Base-by-base conservation (phyloP, 139 green algal genomes). In the Penium margaritaceum region DNA sequence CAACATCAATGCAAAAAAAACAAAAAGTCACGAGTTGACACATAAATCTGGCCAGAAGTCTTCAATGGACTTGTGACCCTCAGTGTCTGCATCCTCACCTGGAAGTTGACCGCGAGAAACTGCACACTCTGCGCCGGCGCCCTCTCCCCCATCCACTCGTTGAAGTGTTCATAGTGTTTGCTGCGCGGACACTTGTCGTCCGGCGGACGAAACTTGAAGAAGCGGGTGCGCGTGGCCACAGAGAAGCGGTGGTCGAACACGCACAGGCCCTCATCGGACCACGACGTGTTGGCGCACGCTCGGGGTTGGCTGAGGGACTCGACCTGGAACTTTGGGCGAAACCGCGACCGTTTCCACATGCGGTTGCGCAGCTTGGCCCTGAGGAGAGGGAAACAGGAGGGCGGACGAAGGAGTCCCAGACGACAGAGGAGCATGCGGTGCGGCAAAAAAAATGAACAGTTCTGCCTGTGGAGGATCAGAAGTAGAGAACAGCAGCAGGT, bases 91-190 rank as follows among this genome's bases (percentile, higher is more conserved):
- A 58, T n/a, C 46, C 51, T 34, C 51, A 60, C 51, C 66, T 74
- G 66, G 36, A 74, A 74, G 33, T 74, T 39, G 21, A 74, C 66
- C 5, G n/a, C 66, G 3, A 63, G n/a, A 17, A 74, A 74, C 43
- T 74, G 66, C 0, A 74, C 21, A 38, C 17, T 33, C 36, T 60
- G 32, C 1, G 27, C 3, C 3, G 35, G 43, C 32, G 44, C 36
- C n/a, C n/a, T n/a, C 7, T 36, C 21, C 39, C 36, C 66, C 66
- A 74, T 63, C 66, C 66, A 74, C 33, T 37, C 66, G 19, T 74
- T 12, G 19, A 39, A 74, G n/a, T 63, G 41, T 35, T 74, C 66
- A 17, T 74, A 74, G 17, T 46, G 41, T n/a, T 74, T 74, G n/a
- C 33, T 58, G 34, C 12, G 34, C 21, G 66, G 66, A 39, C 66